Conservation (phyloP, 495 filamentous ascomycete species). For the Aspergillus bertholletiae region DNA sequence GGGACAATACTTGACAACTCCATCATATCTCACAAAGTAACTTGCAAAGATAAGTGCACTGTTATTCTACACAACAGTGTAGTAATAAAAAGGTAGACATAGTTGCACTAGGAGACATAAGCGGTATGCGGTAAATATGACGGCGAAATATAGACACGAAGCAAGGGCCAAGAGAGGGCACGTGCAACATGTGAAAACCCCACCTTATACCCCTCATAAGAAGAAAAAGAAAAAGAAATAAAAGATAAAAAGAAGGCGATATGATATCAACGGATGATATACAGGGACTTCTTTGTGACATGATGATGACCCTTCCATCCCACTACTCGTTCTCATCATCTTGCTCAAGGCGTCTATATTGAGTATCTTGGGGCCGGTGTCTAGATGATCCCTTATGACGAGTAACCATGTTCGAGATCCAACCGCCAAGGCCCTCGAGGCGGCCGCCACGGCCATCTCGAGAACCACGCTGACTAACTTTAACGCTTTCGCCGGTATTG, state of each 20-base stretch:
- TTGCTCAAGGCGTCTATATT: slow-evolving; percentile 65
- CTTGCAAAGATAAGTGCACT: background rate
- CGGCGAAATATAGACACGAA: background rate
- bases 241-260: background rate
- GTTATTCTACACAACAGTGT: background rate
- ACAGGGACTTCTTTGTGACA: background rate
- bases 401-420: slow-evolving; percentile 63
- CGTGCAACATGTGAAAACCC: background rate
- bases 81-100: background rate
- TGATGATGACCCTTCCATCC: background rate
- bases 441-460: slow-evolving; percentile 28
- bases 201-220: too few species aligned
- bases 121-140: background rate
- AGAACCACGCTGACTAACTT: slow-evolving; percentile 32
- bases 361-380: slow-evolving; percentile 41
- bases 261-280: background rate
- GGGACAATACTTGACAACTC: background rate
- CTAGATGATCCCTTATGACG: slow-evolving; percentile 45
- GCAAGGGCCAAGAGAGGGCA: background rate
- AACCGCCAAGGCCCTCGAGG: slow-evolving; percentile 61
- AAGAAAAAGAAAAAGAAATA: background rate
- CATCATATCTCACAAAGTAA: background rate
- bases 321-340: slow-evolving; percentile 44
- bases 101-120: background rate
- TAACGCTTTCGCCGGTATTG: slow-evolving; percentile 40